Evolutionary conservation across 1,139 yeast species (phyloP).

Genomic region (Candida sp.): DNA sequence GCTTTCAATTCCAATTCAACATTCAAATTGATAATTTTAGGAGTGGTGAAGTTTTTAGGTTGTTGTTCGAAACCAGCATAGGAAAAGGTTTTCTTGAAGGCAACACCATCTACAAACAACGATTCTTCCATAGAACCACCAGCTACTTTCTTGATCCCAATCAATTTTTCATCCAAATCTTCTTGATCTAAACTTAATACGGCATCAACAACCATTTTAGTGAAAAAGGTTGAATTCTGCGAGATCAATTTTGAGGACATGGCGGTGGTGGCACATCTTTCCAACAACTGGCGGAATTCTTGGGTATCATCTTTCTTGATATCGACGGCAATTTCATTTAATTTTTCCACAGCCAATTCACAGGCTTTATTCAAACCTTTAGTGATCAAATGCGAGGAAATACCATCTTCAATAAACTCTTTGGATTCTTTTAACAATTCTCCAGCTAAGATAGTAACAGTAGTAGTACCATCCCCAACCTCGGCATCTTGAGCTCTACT

Average conservation of each 20-base stretch:
- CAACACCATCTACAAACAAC: constrained; percentile 87
- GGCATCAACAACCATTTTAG: constrained; percentile 96
- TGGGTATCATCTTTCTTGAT: constrained; percentile 42
- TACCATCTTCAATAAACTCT: constrained; percentile 90
- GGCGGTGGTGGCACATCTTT: constrained; percentile 94
- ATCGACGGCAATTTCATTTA: constrained; percentile 73
- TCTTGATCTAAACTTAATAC: constrained; percentile 82
- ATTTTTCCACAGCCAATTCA: constrained; percentile 67
- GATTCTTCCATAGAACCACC: constrained; percentile 99
- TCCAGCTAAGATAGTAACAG: constrained; percentile 93
- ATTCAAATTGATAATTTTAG: constrained; percentile 81
- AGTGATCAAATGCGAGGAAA: constrained; percentile 82
- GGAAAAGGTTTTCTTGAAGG: constrained; percentile 94
- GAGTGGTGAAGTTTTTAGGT: constrained; percentile 78
- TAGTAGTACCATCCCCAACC: constrained; percentile 98
- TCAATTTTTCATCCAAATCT: constrained; percentile 82
- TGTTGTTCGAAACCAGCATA: constrained; percentile 99
- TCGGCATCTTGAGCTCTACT: constrained; percentile 98
- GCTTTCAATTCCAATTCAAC: constrained; percentile 97
- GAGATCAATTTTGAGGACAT: constrained; percentile 94
- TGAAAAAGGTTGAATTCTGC: constrained; percentile 83
- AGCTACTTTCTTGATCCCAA: constrained; percentile 92
- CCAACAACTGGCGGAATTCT: constrained; percentile 72
- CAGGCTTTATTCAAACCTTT: constrained; percentile 88
- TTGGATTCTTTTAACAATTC: constrained; percentile 91